Conservation (phyloP, 192 early-diverging fungal genomes). For the Podila epicladia region DNA sequence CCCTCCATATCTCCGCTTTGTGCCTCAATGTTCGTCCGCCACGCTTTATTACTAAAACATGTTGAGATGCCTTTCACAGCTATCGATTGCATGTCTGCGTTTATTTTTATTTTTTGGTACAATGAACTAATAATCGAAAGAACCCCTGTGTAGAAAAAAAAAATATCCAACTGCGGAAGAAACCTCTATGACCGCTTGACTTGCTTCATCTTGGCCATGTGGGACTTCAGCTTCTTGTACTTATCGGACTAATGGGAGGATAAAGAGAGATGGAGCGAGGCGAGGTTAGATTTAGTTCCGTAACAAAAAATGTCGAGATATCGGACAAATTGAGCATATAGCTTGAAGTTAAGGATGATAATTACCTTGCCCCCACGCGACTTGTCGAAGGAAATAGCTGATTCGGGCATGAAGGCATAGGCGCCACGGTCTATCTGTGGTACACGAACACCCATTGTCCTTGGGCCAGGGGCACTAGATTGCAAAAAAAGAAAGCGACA, state of each 20-base stretch:
- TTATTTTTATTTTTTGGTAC: no score
- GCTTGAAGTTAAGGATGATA: neutral
- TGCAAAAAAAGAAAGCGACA: neutral
- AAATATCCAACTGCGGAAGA: neutral
- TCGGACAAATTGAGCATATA: neutral
- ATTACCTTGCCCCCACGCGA: slow-evolving; percentile 44
- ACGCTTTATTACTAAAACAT: no score
- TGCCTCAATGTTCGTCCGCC: no score
- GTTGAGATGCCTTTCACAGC: no score
- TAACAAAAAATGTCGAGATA: neutral
- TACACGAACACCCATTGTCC: slow-evolving; percentile 35
- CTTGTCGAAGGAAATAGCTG: slow-evolving; percentile 43
- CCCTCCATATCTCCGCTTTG: no score
- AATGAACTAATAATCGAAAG: neutral
- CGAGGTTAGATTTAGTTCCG: no score
- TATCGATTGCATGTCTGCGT: no score
- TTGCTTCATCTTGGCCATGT: slow-evolving; percentile 54
- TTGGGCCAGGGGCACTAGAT: slow-evolving; percentile 10
- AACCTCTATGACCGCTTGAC: slow-evolving; percentile 26
- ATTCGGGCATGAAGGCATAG: slow-evolving; percentile 41
- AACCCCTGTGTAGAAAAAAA: neutral
- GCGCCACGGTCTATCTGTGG: slow-evolving; percentile 36
- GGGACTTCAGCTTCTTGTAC: slow-evolving; percentile 50
- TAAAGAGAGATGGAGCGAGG: neutral
- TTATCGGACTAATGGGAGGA: slow-evolving; percentile 29